phyloP scores from a whole-genome alignment of 176 grass and related monocot genomes.

The Carex kokanica region DNA sequence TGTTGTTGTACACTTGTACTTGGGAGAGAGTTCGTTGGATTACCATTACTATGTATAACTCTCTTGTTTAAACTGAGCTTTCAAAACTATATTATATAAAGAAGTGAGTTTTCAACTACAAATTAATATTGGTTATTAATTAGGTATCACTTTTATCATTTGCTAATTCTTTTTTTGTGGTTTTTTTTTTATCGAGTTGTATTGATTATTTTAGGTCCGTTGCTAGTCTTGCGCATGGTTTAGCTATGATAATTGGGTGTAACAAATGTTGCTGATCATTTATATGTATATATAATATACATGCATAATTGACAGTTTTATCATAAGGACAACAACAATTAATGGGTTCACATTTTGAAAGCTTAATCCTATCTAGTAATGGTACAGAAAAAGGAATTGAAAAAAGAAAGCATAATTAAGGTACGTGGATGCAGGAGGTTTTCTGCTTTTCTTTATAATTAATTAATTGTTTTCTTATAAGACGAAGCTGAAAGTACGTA shows the following conservation, averaged over 20 bases:
- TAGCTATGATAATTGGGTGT: not conserved
- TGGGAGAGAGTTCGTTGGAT: slow-evolving; percentile 4
- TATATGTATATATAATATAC: not conserved
- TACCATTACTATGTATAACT: not conserved
- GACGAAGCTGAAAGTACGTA: no score
- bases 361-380: not conserved
- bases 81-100: not conserved
- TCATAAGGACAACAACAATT: not conserved
- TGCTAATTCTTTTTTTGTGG: not conserved
- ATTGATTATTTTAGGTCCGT: no score
- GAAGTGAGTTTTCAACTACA: not conserved
- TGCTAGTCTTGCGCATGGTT: not conserved
- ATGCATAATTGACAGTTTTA: not conserved
- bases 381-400: not conserved
- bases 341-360: no score
- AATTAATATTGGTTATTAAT: not conserved
- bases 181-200: no score
- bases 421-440: no score
- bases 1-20: not conserved
- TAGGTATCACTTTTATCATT: not conserved
- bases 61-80: not conserved
- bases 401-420: not conserved
- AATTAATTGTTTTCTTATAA: no score
- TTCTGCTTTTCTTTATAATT: no score
- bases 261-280: not conserved